Evolutionary conservation across 2,329 filamentous ascomycete species (phyloP).

Genomic region (Catunica adiposa): DNA sequence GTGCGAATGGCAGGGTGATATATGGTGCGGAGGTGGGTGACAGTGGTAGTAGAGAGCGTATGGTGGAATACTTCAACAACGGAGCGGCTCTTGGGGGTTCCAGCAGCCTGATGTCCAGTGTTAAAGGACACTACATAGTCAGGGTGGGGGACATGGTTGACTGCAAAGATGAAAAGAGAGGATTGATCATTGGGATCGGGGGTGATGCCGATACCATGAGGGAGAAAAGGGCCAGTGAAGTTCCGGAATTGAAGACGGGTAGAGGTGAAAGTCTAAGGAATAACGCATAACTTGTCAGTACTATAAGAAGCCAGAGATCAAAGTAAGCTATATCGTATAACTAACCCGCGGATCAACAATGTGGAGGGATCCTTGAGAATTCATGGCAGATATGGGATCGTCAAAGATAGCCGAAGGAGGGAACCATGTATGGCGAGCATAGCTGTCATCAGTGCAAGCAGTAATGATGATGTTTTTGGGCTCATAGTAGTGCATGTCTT

Average conservation of each 20-base stretch:
- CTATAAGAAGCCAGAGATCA: neutral
- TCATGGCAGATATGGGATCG: constrained; percentile 22
- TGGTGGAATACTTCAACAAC: constrained; percentile 43
- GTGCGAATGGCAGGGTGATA: constrained; percentile 35
- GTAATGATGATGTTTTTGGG: constrained; percentile 35
- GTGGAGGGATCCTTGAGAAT: constrained; percentile 30
- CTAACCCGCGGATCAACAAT: constrained; percentile 37
- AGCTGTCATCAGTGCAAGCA: constrained; percentile 33
- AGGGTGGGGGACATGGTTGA: constrained; percentile 41
- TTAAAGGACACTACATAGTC: constrained; percentile 19
- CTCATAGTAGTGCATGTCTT: constrained; percentile 41
- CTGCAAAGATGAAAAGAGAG: constrained; percentile 40
- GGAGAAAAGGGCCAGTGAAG: constrained; percentile 37
- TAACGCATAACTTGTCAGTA: too few relatives aligned
- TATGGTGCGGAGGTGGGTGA: constrained; percentile 35
- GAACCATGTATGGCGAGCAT: constrained; percentile 34
- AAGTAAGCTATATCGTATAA: neutral
- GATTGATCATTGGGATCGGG: constrained; percentile 26
- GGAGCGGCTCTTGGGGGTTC: constrained; percentile 27
- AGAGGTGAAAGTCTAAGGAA: constrained; percentile 27
- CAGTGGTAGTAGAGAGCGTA: constrained; percentile 25
- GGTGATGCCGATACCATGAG: constrained; percentile 46
- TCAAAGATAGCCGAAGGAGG: constrained; percentile 29
- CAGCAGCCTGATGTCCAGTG: neutral
- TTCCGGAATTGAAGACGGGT: constrained; percentile 31